Evolutionary conservation across 1,284 basidiomycete genomes (phyloP), one percentile per base, ranked within the genome.

Genomic region (Tilletiopsis washingtonensis): DNA sequence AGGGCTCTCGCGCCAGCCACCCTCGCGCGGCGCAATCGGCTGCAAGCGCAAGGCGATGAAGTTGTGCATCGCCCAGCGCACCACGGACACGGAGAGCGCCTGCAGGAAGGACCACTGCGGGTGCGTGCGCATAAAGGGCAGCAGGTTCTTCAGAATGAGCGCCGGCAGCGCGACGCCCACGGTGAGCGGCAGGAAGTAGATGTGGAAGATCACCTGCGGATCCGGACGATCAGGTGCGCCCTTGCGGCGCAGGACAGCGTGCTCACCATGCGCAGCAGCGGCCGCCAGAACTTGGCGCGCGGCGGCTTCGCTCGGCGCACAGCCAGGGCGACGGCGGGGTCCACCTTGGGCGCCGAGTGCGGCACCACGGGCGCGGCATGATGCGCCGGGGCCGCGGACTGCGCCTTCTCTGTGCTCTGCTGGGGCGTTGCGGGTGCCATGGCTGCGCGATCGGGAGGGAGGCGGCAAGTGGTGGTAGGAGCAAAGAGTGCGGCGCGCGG

Each of bases 11-110:
- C 67, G 59, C 39, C 57, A 55, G 2, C 69, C 67, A 9, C 60
- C 56, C 53, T 65, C 60, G 24, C 67, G 56, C 2, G 67, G 64
- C 2, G 50, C 58, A 27, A 70, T 50, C 34, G 69, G 69, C 51
- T 69, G 67, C 4, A 70, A 53, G 17, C 45, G 34, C 25, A 68
- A 64, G 38, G 59, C 54, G 45, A 59, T 58, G 23, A 67, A 51
- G 38, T 57, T 55, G 29, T 56, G 53, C 47, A 71, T 61, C 21
- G 65, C 55, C 19, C 57, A 56, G 27, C 60, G 57, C 5, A 61
- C 57, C 15, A 64, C 47, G 17, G 61, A 42, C 38, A 68, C 58
- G 46, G 57, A 55, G 27, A 68, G 43, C 9, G 66, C 48, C 7
- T 56, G 56, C 24, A 51, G 20, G 47, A 59, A 51, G 39, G 63